These are phyloP conservation scores for Peribolospora baueri DNA, from an alignment of 768 basidiomycete species.

Conservation along the genomic window DNA sequence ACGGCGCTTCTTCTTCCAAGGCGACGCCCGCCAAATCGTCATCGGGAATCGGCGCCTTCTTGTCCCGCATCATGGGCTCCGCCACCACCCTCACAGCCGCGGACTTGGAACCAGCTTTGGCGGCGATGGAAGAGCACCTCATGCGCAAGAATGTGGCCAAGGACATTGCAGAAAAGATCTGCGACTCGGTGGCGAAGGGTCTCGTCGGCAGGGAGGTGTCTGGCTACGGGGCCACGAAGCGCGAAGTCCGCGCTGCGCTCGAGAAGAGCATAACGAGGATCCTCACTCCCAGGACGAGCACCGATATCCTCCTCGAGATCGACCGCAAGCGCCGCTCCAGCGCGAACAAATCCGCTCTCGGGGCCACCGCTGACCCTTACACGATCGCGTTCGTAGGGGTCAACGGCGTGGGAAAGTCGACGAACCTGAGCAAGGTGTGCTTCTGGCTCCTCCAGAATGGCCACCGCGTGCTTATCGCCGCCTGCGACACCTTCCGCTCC, in stretches of 20 bases:
- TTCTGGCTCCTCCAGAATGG: constrained; percentile 98
- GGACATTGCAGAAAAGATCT: constrained; percentile 82
- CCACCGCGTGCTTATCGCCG: constrained; percentile 76
- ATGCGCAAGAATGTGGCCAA: constrained; percentile 98
- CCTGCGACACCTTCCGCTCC: constrained; percentile 88
- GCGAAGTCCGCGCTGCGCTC: constrained; percentile 58
- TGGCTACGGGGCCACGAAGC: constrained; percentile 34
- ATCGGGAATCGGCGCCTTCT: constrained; percentile 5
- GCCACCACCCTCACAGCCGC: constrained; percentile 54
- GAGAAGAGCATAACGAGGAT: constrained; percentile 74
- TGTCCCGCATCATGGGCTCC: constrained; percentile 18
- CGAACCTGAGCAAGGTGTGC: constrained; percentile 90
- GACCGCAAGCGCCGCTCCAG: constrained; percentile 39
- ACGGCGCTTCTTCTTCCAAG: not conserved
- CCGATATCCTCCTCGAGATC: constrained; percentile 83
- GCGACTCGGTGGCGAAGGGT: constrained; percentile 73
- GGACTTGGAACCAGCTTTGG: constrained; percentile 66
- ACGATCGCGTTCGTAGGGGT: constrained; percentile 92
- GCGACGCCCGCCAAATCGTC: not conserved
- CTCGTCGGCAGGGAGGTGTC: constrained; percentile 65
- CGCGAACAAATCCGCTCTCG: not conserved
- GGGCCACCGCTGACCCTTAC: constrained; percentile 40
- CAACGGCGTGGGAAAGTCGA: constrained; percentile 96
- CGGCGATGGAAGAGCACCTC: constrained; percentile 87
- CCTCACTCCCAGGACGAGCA: constrained; percentile 85